Conservation (phyloP, 805 yeast species). For the Hanseniaspora mollemarum region DNA sequence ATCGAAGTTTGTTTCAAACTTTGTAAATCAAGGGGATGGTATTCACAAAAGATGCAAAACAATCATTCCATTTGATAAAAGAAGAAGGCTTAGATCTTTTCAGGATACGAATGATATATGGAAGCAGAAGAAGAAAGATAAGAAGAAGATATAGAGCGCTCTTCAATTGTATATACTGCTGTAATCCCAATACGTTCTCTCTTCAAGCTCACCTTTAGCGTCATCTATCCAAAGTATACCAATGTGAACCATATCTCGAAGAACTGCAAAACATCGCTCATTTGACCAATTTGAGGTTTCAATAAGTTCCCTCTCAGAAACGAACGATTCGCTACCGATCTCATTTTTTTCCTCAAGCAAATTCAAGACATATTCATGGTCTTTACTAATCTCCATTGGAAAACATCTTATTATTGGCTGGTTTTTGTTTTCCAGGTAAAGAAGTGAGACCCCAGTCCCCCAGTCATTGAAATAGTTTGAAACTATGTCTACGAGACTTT, state of each 20-base stretch:
- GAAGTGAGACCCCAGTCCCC: constrained; percentile 5
- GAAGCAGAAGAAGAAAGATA: constrained; percentile 33
- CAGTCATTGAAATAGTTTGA: constrained; percentile 1
- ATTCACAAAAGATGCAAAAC: constrained; percentile 45
- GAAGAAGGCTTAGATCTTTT: constrained; percentile 53
- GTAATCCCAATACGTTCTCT: constrained; percentile 49
- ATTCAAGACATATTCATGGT: constrained; percentile 4
- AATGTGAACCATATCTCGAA: constrained; percentile 67
- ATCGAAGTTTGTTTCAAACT: constrained; percentile 21
- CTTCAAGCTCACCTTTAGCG: constrained; percentile 20
- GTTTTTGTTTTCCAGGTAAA: constrained; percentile 1
- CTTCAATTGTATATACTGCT: constrained; percentile 4
- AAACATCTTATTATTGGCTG: constrained; percentile 8
- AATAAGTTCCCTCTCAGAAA: constrained; percentile 17
- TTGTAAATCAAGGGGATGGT: constrained; percentile 68
- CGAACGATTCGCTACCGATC: neutral
- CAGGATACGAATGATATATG: constrained; percentile 60
- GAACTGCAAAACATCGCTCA: constrained; percentile 46
- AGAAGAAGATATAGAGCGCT: neutral
- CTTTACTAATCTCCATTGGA: constrained; percentile 14
- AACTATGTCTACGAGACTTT: neutral
- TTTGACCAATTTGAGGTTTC: constrained; percentile 45
- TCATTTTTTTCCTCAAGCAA: neutral
- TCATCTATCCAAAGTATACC: constrained; percentile 83
- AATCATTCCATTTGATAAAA: constrained; percentile 46